phyloP scores from a whole-genome alignment of 2,329 filamentous ascomycete species.

The Leptographium wingfieldii region DNA sequence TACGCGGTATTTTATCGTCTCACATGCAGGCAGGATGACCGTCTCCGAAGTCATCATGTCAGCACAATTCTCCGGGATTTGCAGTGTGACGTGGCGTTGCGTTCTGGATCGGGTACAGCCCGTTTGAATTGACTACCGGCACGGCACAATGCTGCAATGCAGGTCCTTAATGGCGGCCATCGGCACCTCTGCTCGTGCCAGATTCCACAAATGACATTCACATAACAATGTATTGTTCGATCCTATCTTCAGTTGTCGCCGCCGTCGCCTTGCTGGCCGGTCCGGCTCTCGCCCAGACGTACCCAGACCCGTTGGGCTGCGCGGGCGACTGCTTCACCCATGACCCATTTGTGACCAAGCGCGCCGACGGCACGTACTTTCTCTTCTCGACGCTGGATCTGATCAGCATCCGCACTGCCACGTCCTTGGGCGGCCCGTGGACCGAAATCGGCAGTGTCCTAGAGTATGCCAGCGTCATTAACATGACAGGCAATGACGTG shows the following conservation, averaged over 20 bases:
- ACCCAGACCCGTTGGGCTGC: conserved; percentile 22
- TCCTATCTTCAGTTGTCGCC: neutral
- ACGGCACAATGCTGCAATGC: no score
- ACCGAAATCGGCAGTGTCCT: conserved; percentile 27
- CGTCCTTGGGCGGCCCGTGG: conserved; percentile 27
- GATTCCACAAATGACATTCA: no score
- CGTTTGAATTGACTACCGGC: no score
- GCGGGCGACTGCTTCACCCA: conserved; percentile 23
- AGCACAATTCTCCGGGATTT: no score
- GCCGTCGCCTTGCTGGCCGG: neutral
- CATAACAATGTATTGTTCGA: neutral
- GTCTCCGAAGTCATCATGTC: no score
- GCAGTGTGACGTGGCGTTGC: no score
- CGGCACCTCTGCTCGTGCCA: no score
- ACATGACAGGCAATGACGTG: conserved; percentile 26
- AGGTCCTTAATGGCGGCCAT: no score
- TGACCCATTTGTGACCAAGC: conserved; percentile 26
- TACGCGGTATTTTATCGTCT: no score
- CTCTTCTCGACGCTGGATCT: conserved; percentile 28
- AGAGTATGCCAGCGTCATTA: conserved; percentile 25
- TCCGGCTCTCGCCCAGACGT: conserved; percentile 10
- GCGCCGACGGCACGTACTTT: conserved; percentile 28
- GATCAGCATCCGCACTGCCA: conserved; percentile 26
- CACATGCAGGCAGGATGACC: no score
- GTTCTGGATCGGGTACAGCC: no score